Evolutionary conservation across 345 rosid genomes (phyloP), one percentile per base, ranked within the genome.

Genomic region (Syzygium aromaticum): DNA sequence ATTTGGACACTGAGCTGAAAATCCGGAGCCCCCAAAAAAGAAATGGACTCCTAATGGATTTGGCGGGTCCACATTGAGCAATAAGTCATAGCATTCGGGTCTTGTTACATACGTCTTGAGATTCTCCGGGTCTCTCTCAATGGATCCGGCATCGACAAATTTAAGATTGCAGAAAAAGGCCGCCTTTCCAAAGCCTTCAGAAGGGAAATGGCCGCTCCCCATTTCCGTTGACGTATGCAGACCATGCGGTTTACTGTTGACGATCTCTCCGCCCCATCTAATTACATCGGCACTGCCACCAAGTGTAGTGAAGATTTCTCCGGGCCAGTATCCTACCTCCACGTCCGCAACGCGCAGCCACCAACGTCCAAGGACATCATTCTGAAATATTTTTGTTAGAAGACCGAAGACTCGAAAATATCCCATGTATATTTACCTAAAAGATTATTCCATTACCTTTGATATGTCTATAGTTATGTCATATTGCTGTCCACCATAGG

Each of bases 401-500:
- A n/a, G 73, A n/a, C 19, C 4, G 17, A 6, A 63, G 38, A 13
- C 73, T n/a, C 1, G 3, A 63, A 61, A 63, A n/a, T 63, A n/a
- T 28, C 73, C 4, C 17, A 6, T 53, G 56, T 53, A 53, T 17
- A 17, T 5, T 4, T 53, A 7, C 19, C 38, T 33, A 52, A 30
- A 52, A 28, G 64, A 53, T 84, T 30, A 51, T 53, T 84, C 19
- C 51, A 22, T 51, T 56, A 85, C 92, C 92, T 85, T 87, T 38
- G 59, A 56, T 33, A 87, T 54, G 43, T 7, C 21, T 11, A 87
- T 22, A 5, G 17, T 5, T 5, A 91, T 5, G 2, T 22, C 27
- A 46, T 12, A 16, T 86, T 93, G 94, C 1, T 2, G 3, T 11
- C 87, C 89, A 40, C 84, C 30, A 8, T 88, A 88, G 19, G 27